Evolutionary conservation across 805 yeast species (phyloP), one percentile per base, ranked within the genome.

Genomic region (Lachancea quebecensis): DNA sequence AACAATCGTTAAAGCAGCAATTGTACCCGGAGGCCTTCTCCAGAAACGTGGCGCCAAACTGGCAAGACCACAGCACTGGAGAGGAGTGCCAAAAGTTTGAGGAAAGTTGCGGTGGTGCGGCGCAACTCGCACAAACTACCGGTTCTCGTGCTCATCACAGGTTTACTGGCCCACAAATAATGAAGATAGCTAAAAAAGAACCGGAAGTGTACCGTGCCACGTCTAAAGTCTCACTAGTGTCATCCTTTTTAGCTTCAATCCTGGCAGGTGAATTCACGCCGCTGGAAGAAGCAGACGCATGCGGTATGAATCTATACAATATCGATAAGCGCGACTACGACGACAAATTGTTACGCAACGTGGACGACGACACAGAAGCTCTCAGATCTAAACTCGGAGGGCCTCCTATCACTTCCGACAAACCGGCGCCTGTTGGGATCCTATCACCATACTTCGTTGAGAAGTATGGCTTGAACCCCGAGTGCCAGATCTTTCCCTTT

Each of bases 1-100:
- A 56, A 1, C 49, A 49, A 10, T 48, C 69, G 2, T 66, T 85
- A 41, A 59, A 69, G 32, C 72, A 68, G 1, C 85, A 75, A 50
- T 55, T 85, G 33, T 53, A 56, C 16, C 71, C 71, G 2, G 53
- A 53, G 1, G 82, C 84, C 1, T 82, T 86, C 52, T 70, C 91
- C 1, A 72, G 79, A 53, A 69, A 73, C 5, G 71, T 71, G 35
- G 82, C 95, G 4, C 95, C 96, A 8, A 89, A 90, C 59, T 89
- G 97, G 97, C 97, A 89, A 64, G 96, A 89, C 58, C 95, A 87
- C 59, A 82, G 93, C 18, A 89, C 97, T 0, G 82, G 78, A 3
- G 65, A 70, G 16, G 95, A 89, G 60, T 71, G 85, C 45, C 58
- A 68, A 27, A 72, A 62, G 30, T 81, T 87, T 55, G 93, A 86